These are phyloP conservation scores for Balakata baccata DNA, from an alignment of 345 rosid species.

Conservation along the genomic window DNA sequence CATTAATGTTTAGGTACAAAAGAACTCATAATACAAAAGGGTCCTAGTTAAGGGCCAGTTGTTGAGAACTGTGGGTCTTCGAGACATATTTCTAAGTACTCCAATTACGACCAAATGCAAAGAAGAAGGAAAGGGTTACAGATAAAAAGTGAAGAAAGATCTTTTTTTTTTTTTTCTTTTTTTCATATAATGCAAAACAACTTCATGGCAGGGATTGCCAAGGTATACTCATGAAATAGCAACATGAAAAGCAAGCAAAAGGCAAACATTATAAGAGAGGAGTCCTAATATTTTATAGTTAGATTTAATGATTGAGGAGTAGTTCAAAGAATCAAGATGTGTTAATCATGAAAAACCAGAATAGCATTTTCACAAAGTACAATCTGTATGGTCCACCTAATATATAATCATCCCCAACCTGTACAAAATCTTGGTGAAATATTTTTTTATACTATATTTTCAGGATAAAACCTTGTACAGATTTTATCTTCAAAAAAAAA, in stretches of 20 bases:
- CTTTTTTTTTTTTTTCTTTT: no score
- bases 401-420: slow-evolving; percentile 18
- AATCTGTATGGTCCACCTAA: slow-evolving; percentile 36
- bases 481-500: no score
- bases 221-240: slow-evolving; percentile 6
- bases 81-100: not conserved
- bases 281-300: slow-evolving; percentile 15
- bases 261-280: slow-evolving; percentile 20
- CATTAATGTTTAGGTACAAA: not conserved
- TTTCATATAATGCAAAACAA: slow-evolving; percentile 6
- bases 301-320: slow-evolving; percentile 27
- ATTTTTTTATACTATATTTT: not conserved
- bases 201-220: not conserved
- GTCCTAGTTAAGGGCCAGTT: not conserved
- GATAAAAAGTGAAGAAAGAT: not conserved
- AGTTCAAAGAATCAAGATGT: slow-evolving; percentile 35
- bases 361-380: slow-evolving; percentile 31
- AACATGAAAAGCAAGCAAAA: slow-evolving; percentile 17
- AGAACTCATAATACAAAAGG: not conserved
- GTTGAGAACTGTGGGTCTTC: not conserved
- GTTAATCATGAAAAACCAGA: slow-evolving; percentile 31
- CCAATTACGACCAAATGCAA: not conserved
- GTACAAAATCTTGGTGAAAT: slow-evolving; percentile 17
- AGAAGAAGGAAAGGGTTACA: slow-evolving; percentile 5
- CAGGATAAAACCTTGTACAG: slow-evolving; percentile 9